Evolutionary conservation across 1,284 basidiomycete species (phyloP).

Genomic region (Cystobasidiaceae sp.): DNA sequence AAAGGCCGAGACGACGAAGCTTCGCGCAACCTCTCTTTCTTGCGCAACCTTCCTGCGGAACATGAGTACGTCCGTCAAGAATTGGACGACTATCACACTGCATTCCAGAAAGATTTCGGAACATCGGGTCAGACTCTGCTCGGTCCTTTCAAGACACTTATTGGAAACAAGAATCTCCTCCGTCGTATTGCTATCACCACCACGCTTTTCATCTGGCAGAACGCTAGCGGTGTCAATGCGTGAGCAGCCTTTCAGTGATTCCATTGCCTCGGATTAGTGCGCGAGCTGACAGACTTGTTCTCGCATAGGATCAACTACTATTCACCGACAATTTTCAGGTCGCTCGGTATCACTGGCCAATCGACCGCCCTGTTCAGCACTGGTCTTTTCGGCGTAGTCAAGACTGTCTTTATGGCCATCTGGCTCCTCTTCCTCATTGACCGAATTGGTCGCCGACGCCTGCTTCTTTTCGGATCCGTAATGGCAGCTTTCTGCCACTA

Average conservation of each 20-base stretch:
- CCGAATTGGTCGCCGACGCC: slow-evolving; percentile 49
- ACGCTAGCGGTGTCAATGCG: slow-evolving; percentile 23
- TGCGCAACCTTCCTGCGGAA: slow-evolving; percentile 38
- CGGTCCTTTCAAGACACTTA: slow-evolving; percentile 44
- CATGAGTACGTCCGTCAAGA: slow-evolving; percentile 38
- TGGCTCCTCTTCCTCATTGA: slow-evolving; percentile 47
- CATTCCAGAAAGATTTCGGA: background rate
- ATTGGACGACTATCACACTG: background rate
- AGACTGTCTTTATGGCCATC: slow-evolving; percentile 45
- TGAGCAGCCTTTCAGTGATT: slow-evolving; percentile 28
- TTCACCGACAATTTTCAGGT: slow-evolving; percentile 56
- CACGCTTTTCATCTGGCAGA: slow-evolving; percentile 35
- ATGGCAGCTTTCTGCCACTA: slow-evolving; percentile 51
- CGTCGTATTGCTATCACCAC: slow-evolving; percentile 64
- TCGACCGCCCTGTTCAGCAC: slow-evolving; percentile 52
- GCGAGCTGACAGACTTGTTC: no score
- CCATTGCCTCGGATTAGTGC: no score
- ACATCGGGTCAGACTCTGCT: slow-evolving; percentile 6
- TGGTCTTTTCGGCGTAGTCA: slow-evolving; percentile 53
- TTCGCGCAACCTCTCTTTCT: slow-evolving; percentile 33
- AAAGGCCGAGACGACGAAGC: slow-evolving; percentile 39
- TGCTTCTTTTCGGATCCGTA: slow-evolving; percentile 51
- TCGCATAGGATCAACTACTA: slow-evolving; percentile 60
- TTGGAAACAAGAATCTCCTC: slow-evolving; percentile 60
- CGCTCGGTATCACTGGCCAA: slow-evolving; percentile 56